These are phyloP conservation scores for Xylaria acuta DNA, from an alignment of 495 filamentous ascomycete species.

Conservation along the genomic window DNA sequence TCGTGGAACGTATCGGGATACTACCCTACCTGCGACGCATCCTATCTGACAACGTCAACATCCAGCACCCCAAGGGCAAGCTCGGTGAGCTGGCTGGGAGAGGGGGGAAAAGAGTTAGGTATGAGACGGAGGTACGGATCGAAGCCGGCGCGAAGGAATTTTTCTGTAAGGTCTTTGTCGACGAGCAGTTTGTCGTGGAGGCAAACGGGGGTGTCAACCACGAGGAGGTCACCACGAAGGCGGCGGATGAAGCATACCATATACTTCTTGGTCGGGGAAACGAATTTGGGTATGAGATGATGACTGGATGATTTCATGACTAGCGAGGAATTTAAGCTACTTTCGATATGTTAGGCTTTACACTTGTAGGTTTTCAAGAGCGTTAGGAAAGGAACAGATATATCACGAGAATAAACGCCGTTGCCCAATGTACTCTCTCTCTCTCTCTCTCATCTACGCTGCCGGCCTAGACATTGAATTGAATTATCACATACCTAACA, in stretches of 20 bases:
- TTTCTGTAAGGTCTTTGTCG: slow-evolving; percentile 59
- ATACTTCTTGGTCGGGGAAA: slow-evolving; percentile 18
- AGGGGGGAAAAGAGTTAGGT: slow-evolving; percentile 57
- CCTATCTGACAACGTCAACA: slow-evolving; percentile 62
- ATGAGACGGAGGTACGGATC: slow-evolving; percentile 43
- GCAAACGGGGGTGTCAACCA: slow-evolving; percentile 54
- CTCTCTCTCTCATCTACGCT: too few relatives aligned
- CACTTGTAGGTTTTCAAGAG: neutral
- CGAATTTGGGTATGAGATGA: neutral
- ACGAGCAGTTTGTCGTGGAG: slow-evolving; percentile 51
- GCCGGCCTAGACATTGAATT: neutral
- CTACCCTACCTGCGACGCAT: slow-evolving; percentile 67
- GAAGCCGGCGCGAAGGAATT: slow-evolving; percentile 39
- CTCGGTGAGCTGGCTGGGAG: slow-evolving; percentile 61
- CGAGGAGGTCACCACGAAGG: slow-evolving; percentile 64
- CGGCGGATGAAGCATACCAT: slow-evolving; percentile 56
- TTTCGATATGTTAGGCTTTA: neutral
- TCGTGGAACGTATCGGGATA: slow-evolving; percentile 71
- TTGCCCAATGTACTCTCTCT: neutral
- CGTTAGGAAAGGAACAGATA: neutral
- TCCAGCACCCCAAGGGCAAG: slow-evolving; percentile 78
- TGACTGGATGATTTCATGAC: slow-evolving; percentile 3
- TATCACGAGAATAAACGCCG: neutral
- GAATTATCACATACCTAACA: neutral
- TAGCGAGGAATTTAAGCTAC: neutral